Evolutionary conservation across 139 green algal species (phyloP).

Genomic region (Chlamydomonas urium): DNA sequence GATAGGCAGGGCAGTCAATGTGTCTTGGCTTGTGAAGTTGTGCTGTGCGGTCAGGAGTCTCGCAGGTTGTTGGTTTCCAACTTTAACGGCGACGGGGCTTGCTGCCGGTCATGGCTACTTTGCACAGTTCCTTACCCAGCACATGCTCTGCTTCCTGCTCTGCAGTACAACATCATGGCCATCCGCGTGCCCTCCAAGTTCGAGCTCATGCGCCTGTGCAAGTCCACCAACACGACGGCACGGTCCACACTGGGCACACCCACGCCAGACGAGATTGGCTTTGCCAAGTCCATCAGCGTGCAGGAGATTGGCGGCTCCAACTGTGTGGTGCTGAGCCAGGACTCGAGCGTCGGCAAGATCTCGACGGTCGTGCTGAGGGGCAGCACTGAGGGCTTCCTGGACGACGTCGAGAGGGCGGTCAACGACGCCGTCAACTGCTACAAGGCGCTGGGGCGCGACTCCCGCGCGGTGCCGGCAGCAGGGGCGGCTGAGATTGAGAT

Average conservation of each 20-base stretch:
- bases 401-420: conserved; percentile 94
- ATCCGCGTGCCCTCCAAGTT: conserved; percentile 95
- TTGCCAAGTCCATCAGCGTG: conserved; percentile 55
- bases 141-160: too few relatives aligned
- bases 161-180: conserved; percentile 41
- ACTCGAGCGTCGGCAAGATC: conserved; percentile 52
- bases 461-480: conserved; percentile 73
- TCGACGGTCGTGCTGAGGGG: conserved; percentile 88
- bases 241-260: conserved; percentile 44
- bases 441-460: conserved; percentile 84
- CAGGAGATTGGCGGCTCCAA: conserved; percentile 88
- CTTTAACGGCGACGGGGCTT: too few relatives aligned
- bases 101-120: too few relatives aligned
- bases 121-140: too few relatives aligned
- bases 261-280: conserved; percentile 73
- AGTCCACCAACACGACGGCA: conserved; percentile 77
- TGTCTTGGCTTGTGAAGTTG: too few relatives aligned
- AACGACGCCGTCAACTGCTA: conserved; percentile 96
- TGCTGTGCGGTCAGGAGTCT: too few relatives aligned
- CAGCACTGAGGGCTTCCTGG: conserved; percentile 84
- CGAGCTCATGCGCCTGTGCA: conserved; percentile 90
- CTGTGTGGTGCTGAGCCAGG: conserved; percentile 77
- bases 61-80: too few relatives aligned
- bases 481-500: conserved; percentile 90
- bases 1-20: too few relatives aligned